phyloP scores from a whole-genome alignment of 768 basidiomycete species.

The Boletus fagicola region DNA sequence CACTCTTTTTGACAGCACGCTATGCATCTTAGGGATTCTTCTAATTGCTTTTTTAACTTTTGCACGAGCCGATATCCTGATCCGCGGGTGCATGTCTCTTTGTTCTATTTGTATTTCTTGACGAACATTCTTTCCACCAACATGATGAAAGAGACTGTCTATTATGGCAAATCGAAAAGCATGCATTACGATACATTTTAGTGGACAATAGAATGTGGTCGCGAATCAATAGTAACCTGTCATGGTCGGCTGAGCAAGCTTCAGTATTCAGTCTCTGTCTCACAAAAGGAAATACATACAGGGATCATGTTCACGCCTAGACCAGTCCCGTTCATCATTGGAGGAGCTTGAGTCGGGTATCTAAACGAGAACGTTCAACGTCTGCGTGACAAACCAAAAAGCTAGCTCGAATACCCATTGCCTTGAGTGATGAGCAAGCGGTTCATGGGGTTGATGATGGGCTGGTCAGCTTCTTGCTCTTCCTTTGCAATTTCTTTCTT shows the following conservation, averaged over 20 bases:
- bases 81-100: not conserved
- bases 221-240: constrained; percentile 53
- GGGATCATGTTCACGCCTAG: constrained; percentile 52
- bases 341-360: constrained; percentile 62
- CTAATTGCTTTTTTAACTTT: constrained; percentile 20
- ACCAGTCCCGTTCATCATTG: constrained; percentile 53
- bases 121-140: not conserved
- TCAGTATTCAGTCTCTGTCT: constrained; percentile 6
- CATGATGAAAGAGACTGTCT: constrained; percentile 3
- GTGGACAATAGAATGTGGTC: not conserved
- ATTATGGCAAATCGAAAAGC: constrained; percentile 29
- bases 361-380: constrained; percentile 34
- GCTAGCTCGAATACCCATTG: constrained; percentile 39
- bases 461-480: constrained; percentile 79
- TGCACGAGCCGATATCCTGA: not conserved
- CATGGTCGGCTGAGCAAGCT: constrained; percentile 44
- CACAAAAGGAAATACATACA: constrained; percentile 39
- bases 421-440: constrained; percentile 73
- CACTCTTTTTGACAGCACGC: constrained; percentile 1
- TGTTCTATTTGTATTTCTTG: constrained; percentile 17
- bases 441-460: constrained; percentile 82
- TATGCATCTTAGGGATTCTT: constrained; percentile 20
- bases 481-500: constrained; percentile 89
- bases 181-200: constrained; percentile 29
- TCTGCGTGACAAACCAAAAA: not conserved